Percentiles rank a stretch among this genome's conserved stretches.
Evolutionary conservation across 768 basidiomycete species (phyloP).

Genomic region (Floccularia luteovirens): DNA sequence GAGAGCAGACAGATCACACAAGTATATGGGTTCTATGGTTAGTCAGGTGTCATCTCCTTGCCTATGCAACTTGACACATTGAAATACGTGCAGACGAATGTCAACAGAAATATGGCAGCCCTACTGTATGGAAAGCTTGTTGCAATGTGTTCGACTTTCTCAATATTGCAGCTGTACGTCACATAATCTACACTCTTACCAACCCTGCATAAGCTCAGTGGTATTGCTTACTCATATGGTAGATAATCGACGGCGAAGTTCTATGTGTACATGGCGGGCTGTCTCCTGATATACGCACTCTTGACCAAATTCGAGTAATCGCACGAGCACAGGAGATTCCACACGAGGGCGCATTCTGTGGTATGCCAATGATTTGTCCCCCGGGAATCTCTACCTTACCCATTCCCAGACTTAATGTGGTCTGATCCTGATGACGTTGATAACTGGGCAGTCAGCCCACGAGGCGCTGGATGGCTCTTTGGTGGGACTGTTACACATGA

Average conservation of each 20-base stretch:
- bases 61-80: background rate
- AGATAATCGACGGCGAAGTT: slow-evolving; percentile 93
- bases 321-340: slow-evolving; percentile 97
- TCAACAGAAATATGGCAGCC: slow-evolving; percentile 94
- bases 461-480: slow-evolving; percentile 95
- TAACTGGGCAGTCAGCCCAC: slow-evolving; percentile 94
- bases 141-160: slow-evolving; percentile 95
- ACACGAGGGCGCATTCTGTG: slow-evolving; percentile 98
- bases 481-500: slow-evolving; percentile 81
- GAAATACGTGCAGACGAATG: slow-evolving; percentile 66
- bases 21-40: slow-evolving; percentile 98
- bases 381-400: background rate
- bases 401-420: slow-evolving; percentile 88
- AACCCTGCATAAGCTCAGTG: background rate
- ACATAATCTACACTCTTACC: background rate
- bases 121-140: slow-evolving; percentile 95
- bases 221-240: background rate
- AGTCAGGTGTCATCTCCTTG: slow-evolving; percentile 13
- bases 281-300: slow-evolving; percentile 90
- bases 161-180: slow-evolving; percentile 83
- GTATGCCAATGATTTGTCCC: slow-evolving; percentile 27
- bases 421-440: slow-evolving; percentile 93
- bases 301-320: slow-evolving; percentile 90
- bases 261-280: slow-evolving; percentile 96
- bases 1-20: slow-evolving; percentile 98